Base-by-base conservation (phyloP, 2,329 filamentous ascomycete species). In the Purpureocillium lavendulum region DNA sequence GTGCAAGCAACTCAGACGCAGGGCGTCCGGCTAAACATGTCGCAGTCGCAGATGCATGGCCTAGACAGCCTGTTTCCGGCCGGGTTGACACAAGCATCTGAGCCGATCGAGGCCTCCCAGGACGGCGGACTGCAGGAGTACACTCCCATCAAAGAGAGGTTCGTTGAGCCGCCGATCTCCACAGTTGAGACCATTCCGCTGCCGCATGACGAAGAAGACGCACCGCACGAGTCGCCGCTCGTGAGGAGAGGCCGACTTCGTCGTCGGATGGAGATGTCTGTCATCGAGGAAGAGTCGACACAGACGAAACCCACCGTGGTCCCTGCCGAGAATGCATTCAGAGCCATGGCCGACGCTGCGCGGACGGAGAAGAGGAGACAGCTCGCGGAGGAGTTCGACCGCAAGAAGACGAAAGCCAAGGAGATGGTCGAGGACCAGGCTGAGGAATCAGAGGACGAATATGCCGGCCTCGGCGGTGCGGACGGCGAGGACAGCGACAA, bases 371-470 rank as follows among this genome's bases (percentile, higher is more conserved):
- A 75, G 51, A 75, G 76, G 50, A 69, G 72, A 38, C 64, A 66
- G 6, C 54, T 55, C 8, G 55, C 58, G n/a, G 68, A 73, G 13
- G 67, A 70, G 1, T 94, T 88, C 51, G 76, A 95, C 63, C 86
- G 83, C 61, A 89, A 87, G 61, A 89, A 84, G 58, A 94, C 87
- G 64, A 82, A 85, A 56, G 90, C 89, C 1, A 88, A 81, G 53
- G 81, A 83, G 17, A 85, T 95, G 74, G 73, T 98, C 30, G 78
- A 97, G 48, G 92, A 96, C 49, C 88, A 94, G 57, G 90, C 92
- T 44, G 87, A 95, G 52, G 92, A 98, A 63, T 98, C 92, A 0
- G 94, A 98, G 57, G 92, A 98, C 57, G 92, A 98, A 60, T 98
- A 97, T 58, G 90, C 89, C 30, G 92, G 92, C 4, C 71, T 98